Base-by-base conservation (phyloP, 176 grass and related monocot genomes). In the Puccinellia tenuiflora region DNA sequence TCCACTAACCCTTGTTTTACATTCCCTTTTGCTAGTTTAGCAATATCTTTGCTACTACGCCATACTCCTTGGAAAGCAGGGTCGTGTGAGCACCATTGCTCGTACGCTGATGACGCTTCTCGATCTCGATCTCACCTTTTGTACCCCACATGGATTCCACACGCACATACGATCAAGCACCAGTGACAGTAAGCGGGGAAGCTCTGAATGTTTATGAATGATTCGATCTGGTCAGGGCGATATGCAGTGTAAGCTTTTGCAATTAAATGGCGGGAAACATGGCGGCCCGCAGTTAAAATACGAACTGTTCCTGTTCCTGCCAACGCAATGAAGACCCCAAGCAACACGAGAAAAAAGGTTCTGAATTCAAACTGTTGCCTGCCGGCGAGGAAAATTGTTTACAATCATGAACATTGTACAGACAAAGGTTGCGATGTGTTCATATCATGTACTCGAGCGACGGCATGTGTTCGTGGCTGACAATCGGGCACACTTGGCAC, bases 1-100 rank as follows among this genome's bases (percentile, higher is more conserved):
- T 73, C 84, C 88, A 90, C 88, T 90, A 57, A 74, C 79, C 64
- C 22, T 5, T 74, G 84, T 40, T 74, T 74, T 68, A 11, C 61
- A 29, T 18, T 20, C 9, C 55, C 28, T 73, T 70, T 79, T 79
- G 1, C 16, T 90, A 42, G n/a, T 83, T 67, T 83, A 93, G 17
- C 85, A 76, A 78, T 90, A 82, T 90, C 82, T 5, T 63, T 33
- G 28, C 29, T 46, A 22, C 6, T 6, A 54, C 69, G 28, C 78
- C 56, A 59, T 82, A 0, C 79, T 83, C n/a, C n/a, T n/a, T 77
- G 54, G 20, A 85, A 81, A 81, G 24, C 56, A 57, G 69, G 55
- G 28, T 51, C 21, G 24, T 38, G 26, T 1, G 39, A 11, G 33
- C 68, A 22, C 9, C 68, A 66, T 13, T n/a, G n/a, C n/a, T n/a